A percentile compares a stretch with the other conserved stretches of the same genome.
phyloP scores from a whole-genome alignment of 345 rosid genomes.

The Carallia brachiata region DNA sequence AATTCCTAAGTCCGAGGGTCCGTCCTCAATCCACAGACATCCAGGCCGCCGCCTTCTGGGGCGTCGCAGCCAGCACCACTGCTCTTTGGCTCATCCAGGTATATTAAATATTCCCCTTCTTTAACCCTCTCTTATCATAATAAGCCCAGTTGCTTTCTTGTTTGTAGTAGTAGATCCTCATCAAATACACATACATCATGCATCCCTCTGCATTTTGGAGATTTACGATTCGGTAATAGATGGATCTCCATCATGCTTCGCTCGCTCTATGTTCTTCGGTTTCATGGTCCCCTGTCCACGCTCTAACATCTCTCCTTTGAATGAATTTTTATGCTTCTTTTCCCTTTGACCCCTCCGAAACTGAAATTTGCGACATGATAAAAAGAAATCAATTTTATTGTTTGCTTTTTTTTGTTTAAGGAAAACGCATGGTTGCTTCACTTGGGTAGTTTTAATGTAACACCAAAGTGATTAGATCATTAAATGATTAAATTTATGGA shows the following conservation, averaged over 20 bases:
- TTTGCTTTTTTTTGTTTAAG: too few relatives aligned
- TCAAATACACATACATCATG: background rate
- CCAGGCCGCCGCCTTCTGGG: slow-evolving; percentile 81
- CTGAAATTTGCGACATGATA: too few relatives aligned
- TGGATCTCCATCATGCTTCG: too few relatives aligned
- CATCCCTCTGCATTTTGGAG: background rate
- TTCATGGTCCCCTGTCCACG: too few relatives aligned
- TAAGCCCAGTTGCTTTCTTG: background rate
- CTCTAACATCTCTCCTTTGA: too few relatives aligned
- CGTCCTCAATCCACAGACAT: slow-evolving; percentile 62
- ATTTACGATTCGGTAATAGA: too few relatives aligned
- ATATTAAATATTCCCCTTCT: background rate
- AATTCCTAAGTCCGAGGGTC: slow-evolving; percentile 43
- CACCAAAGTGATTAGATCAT: too few relatives aligned
- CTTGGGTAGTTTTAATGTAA: too few relatives aligned
- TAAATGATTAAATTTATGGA: too few relatives aligned
- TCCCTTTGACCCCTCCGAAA: background rate
- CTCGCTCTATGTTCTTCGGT: background rate
- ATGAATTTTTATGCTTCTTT: background rate
- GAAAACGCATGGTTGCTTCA: too few relatives aligned
- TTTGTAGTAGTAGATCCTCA: background rate
- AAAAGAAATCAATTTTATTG: too few relatives aligned
- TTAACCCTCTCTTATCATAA: background rate
- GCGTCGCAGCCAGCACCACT: slow-evolving; percentile 65
- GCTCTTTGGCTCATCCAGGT: slow-evolving; percentile 85